These are phyloP conservation scores for Boletus subparvulus DNA, from an alignment of 768 basidiomycete species.

Conservation along the genomic window DNA sequence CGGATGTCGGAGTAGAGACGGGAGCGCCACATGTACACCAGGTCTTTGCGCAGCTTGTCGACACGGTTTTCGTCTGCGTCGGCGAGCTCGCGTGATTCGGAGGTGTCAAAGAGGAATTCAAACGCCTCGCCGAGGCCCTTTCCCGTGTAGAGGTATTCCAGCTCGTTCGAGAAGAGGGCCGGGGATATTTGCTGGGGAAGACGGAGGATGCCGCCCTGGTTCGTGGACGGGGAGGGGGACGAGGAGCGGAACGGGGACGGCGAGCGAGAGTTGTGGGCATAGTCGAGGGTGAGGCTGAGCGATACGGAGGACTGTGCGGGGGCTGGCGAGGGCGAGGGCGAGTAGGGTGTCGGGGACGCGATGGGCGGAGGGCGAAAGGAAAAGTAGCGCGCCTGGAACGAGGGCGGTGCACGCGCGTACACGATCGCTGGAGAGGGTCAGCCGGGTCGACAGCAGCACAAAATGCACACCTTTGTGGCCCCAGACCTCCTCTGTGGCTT, in stretches of 20 bases:
- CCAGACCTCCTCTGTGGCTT: conserved; percentile 71
- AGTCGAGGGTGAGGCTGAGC: conserved; percentile 47
- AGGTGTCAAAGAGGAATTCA: conserved; percentile 78
- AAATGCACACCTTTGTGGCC: conserved; percentile 98
- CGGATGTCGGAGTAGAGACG: conserved; percentile 91
- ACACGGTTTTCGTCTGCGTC: conserved; percentile 57
- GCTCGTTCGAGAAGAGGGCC: conserved; percentile 81
- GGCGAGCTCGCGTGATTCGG: conserved; percentile 42
- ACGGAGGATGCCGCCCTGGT: conserved; percentile 50
- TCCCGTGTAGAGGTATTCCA: conserved; percentile 94
- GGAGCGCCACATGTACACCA: conserved; percentile 96
- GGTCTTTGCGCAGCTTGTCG: conserved; percentile 88
- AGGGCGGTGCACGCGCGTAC: conserved; percentile 90
- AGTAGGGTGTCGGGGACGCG: conserved; percentile 49
- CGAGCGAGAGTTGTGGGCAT: conserved; percentile 41
- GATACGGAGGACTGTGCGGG: conserved; percentile 64
- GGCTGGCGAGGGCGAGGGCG: conserved; percentile 47
- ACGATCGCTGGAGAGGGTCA: conserved; percentile 67
- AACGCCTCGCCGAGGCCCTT: conserved; percentile 86
- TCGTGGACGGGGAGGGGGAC: conserved; percentile 48
- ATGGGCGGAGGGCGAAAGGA: conserved; percentile 63
- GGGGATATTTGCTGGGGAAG: conserved; percentile 70
- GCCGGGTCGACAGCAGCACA: too few relatives aligned
- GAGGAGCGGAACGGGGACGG: conserved; percentile 45
- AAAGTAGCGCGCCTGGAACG: conserved; percentile 92